Conservation (phyloP, 2,329 filamentous ascomycete genomes). For the Colletotrichum tropicicola region DNA sequence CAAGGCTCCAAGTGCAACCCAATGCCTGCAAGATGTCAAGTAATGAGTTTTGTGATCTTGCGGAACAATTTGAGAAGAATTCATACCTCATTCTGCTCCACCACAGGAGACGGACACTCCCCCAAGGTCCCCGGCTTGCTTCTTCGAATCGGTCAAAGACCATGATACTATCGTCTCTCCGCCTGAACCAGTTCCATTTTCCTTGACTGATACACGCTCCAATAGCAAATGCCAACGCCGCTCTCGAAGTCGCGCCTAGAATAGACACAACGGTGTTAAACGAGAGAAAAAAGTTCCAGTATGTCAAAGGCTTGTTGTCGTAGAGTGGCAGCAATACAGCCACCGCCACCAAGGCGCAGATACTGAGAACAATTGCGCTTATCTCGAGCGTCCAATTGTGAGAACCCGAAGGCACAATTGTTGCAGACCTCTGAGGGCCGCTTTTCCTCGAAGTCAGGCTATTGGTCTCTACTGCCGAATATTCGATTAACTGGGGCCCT, state of each 20-base stretch:
- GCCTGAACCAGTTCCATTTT: conserved; percentile 4
- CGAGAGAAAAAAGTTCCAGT: not conserved
- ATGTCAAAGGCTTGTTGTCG: not conserved
- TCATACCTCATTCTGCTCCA: not conserved
- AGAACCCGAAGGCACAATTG: not conserved
- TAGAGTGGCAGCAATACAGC: not conserved
- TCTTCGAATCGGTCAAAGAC: conserved; percentile 6
- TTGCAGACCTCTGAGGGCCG: not conserved
- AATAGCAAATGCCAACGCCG: not conserved
- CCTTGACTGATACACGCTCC: not conserved
- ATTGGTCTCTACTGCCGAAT: not conserved
- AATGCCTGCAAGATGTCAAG: not conserved
- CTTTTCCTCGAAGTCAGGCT: not conserved
- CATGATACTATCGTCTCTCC: not conserved
- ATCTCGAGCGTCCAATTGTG: not conserved
- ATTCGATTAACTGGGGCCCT: not conserved
- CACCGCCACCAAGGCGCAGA: not conserved
- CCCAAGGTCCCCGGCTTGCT: not conserved
- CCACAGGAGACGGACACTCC: not conserved
- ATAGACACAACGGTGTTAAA: conserved; percentile 3
- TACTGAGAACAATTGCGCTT: not conserved
- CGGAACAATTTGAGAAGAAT: not conserved
- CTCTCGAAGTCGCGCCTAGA: not conserved
- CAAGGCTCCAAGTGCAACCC: not conserved
- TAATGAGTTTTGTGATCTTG: not conserved